Evolutionary conservation across 2,329 filamentous ascomycete species (phyloP).

Genomic region (Helotiales sp.): DNA sequence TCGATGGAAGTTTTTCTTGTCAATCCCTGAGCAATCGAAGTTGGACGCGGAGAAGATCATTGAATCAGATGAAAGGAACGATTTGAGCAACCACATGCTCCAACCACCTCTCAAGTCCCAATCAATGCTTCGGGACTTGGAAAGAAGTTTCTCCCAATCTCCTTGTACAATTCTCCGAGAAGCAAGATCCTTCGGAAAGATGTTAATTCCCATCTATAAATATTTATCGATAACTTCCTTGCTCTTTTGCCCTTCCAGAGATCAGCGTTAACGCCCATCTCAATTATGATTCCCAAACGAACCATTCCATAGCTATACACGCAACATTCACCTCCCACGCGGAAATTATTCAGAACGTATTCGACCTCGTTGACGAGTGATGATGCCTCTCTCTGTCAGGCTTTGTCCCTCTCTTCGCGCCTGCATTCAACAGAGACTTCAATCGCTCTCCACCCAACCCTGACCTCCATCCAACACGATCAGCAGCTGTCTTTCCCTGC

Average conservation of each 20-base stretch:
- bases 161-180: too few species aligned
- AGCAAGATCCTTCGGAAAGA: slow-evolving; percentile 41
- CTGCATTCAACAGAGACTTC: slow-evolving; percentile 14
- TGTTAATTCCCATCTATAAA: neutral
- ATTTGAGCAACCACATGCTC: neutral
- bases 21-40: too few species aligned
- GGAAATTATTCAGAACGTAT: neutral
- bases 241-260: neutral
- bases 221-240: too few species aligned
- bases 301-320: neutral
- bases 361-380: neutral
- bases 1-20: too few species aligned
- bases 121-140: slow-evolving; percentile 50
- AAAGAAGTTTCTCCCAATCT: slow-evolving; percentile 46
- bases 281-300: too few species aligned
- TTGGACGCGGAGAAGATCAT: slow-evolving; percentile 2
- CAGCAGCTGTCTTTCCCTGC: slow-evolving; percentile 17
- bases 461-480: slow-evolving; percentile 13
- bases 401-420: neutral
- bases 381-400: neutral
- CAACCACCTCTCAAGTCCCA: slow-evolving; percentile 1
- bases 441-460: slow-evolving; percentile 18
- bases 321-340: neutral
- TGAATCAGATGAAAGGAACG: neutral
- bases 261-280: neutral